These are phyloP conservation scores for Geum urbanum DNA, from an alignment of 306 rosid genomes.

Conservation along the genomic window DNA sequence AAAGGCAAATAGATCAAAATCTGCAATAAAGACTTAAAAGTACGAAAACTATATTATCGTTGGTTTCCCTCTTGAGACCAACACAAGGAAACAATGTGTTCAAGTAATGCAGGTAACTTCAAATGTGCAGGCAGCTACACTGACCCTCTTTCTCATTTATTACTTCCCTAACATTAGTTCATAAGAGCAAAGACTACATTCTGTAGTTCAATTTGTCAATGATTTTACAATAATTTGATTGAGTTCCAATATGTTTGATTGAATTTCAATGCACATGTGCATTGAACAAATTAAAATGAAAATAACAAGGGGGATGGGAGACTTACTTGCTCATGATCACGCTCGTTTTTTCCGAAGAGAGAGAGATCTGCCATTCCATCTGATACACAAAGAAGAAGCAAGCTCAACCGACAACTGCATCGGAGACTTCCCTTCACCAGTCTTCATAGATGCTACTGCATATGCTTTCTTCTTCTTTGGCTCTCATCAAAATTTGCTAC, in stretches of 20 bases:
- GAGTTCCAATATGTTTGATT: no score
- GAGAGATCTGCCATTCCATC: slow-evolving; percentile 99
- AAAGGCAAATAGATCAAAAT: slow-evolving; percentile 14
- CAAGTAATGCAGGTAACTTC: not conserved
- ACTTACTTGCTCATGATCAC: slow-evolving; percentile 78
- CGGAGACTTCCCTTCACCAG: slow-evolving; percentile 40
- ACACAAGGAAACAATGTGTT: not conserved
- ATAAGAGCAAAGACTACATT: not conserved
- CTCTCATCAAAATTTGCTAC: slow-evolving; percentile 67
- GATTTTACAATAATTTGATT: not conserved
- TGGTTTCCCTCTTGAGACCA: not conserved
- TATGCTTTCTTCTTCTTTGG: slow-evolving; percentile 51
- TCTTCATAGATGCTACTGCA: slow-evolving; percentile 59
- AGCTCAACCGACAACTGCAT: slow-evolving; percentile 63
- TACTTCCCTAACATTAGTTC: not conserved
- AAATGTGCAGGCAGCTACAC: not conserved
- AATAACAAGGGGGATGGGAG: slow-evolving; percentile 13
- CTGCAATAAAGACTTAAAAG: slow-evolving; percentile 11
- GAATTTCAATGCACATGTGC: no score
- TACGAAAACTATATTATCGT: not conserved
- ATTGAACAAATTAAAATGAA: not conserved
- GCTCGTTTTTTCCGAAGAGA: slow-evolving; percentile 53
- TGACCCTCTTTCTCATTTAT: not conserved
- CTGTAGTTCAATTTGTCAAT: not conserved
- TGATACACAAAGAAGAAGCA: slow-evolving; percentile 48